Conservation (phyloP, 1,284 basidiomycete genomes). For the Fomitopsis betulina region DNA sequence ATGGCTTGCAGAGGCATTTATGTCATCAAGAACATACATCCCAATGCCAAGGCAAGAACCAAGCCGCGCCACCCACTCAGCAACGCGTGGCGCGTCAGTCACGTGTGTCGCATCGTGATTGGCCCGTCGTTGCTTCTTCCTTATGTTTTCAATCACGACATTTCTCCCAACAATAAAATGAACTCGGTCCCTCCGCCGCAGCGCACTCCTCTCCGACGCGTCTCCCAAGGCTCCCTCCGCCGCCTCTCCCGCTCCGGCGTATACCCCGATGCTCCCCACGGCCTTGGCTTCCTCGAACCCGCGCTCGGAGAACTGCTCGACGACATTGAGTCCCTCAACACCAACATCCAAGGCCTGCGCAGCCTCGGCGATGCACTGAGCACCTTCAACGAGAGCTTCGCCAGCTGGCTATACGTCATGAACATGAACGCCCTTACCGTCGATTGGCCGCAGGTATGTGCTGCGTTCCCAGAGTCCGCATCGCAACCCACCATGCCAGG, state of each 20-base stretch:
- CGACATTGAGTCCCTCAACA: slow-evolving; percentile 77
- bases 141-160: neutral
- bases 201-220: slow-evolving; percentile 79
- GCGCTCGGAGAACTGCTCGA: slow-evolving; percentile 84
- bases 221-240: slow-evolving; percentile 89
- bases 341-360: slow-evolving; percentile 71
- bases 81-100: neutral
- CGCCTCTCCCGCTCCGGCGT: slow-evolving; percentile 73
- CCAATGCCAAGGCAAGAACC: neutral
- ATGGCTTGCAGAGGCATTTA: neutral
- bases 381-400: slow-evolving; percentile 91
- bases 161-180: neutral
- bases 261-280: slow-evolving; percentile 71
- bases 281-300: slow-evolving; percentile 82
- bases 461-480: neutral
- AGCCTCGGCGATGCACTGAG: slow-evolving; percentile 73
- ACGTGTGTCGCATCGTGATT: neutral
- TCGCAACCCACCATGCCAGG: slow-evolving; percentile 31
- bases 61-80: neutral
- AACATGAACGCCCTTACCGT: slow-evolving; percentile 93
- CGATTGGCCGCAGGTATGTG: slow-evolving; percentile 80
- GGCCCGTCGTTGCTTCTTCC: neutral
- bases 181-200: slow-evolving; percentile 31
- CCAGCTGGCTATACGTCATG: slow-evolving; percentile 87
- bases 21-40: too few species aligned